Evolutionary conservation across 148 eudicot species (phyloP).

Genomic region (Beta vulgaris): DNA sequence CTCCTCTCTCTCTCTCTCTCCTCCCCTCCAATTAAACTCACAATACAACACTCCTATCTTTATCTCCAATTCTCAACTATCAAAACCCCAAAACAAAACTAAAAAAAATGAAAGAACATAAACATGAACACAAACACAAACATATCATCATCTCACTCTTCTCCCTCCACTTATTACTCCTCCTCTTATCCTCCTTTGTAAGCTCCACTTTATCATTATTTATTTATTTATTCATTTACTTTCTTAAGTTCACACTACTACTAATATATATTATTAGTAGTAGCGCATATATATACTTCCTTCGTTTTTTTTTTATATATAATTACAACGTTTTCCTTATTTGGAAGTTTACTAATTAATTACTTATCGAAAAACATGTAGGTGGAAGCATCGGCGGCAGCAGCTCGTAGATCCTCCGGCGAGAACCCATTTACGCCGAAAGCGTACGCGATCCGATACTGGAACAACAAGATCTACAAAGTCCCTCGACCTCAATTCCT

Average conservation of each 20-base stretch:
- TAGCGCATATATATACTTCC: no score
- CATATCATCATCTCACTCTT: constrained; percentile 35
- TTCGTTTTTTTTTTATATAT: no score
- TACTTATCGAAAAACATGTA: constrained; percentile 29
- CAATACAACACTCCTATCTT: no score
- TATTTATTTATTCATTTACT: neutral
- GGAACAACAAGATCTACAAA: constrained; percentile 74
- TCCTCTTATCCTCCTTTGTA: constrained; percentile 46
- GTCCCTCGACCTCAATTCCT: constrained; percentile 63
- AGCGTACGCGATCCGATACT: constrained; percentile 63
- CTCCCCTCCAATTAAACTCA: neutral
- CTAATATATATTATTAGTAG: neutral
- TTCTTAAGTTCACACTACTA: neutral
- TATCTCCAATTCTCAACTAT: neutral
- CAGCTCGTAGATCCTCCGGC: constrained; percentile 7
- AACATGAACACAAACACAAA: constrained; percentile 2
- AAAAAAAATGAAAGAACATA: constrained; percentile 26
- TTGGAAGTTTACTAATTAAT: no score
- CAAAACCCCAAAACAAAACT: constrained; percentile 1
- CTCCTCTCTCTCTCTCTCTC: constrained; percentile 21
- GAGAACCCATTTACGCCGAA: constrained; percentile 68
- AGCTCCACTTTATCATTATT: constrained; percentile 4
- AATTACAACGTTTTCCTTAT: no score
- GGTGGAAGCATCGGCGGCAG: constrained; percentile 22
- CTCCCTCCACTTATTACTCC: constrained; percentile 26